These are phyloP conservation scores for Yueomyces sinensis DNA, from an alignment of 805 yeast species.

Conservation along the genomic window DNA sequence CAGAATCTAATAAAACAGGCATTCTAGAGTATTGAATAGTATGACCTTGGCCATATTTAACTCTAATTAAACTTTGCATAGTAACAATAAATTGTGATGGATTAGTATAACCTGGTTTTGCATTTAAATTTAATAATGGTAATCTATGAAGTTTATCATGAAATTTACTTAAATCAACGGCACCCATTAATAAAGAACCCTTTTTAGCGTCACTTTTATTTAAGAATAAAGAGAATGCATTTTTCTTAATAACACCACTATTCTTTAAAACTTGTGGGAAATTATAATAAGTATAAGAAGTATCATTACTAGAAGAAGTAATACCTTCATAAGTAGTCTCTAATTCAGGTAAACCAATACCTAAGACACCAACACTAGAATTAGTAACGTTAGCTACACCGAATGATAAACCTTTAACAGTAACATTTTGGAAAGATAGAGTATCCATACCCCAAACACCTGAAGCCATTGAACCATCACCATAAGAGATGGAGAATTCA, in stretches of 20 bases:
- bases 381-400: slow-evolving; percentile 62
- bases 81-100: slow-evolving; percentile 24
- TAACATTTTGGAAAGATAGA: slow-evolving; percentile 38
- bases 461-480: slow-evolving; percentile 35
- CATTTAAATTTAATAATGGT: slow-evolving; percentile 17
- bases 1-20: slow-evolving; percentile 33
- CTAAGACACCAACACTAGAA: slow-evolving; percentile 56
- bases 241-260: slow-evolving; percentile 30
- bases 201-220: slow-evolving; percentile 27
- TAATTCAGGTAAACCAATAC: slow-evolving; percentile 56
- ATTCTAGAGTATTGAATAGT: slow-evolving; percentile 19
- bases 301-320: slow-evolving; percentile 4
- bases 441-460: slow-evolving; percentile 40
- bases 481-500: slow-evolving; percentile 35
- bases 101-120: slow-evolving; percentile 5
- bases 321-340: slow-evolving; percentile 47
- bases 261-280: slow-evolving; percentile 11
- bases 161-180: slow-evolving; percentile 28
- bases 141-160: slow-evolving; percentile 22
- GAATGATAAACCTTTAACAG: slow-evolving; percentile 41
- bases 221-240: slow-evolving; percentile 32
- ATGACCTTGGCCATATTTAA: slow-evolving; percentile 16
- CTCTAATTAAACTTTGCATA: slow-evolving; percentile 4
- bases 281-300: slow-evolving; percentile 41
- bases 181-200: slow-evolving; percentile 37